Conservation (phyloP, 2,329 filamentous ascomycete species). For the Penicillium sp. region DNA sequence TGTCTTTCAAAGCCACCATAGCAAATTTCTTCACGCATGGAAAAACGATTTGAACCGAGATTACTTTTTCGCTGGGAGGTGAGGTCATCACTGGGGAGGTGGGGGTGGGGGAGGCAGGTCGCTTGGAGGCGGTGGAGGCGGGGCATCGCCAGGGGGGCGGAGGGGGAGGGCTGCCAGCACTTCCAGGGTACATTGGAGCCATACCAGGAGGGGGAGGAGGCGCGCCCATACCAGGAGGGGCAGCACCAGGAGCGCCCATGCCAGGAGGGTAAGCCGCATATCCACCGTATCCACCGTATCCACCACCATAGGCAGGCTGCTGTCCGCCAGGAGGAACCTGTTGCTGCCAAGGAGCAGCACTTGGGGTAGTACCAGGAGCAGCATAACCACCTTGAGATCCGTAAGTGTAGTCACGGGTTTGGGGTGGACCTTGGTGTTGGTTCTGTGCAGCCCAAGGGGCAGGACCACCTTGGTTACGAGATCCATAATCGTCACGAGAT, state of each 20-base stretch:
- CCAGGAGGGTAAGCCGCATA: constrained; percentile 46
- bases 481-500: constrained; percentile 44
- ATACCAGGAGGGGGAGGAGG: constrained; percentile 50
- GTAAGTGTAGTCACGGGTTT: constrained; percentile 47
- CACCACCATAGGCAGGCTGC: constrained; percentile 55
- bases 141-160: constrained; percentile 42
- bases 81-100: constrained; percentile 38
- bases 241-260: constrained; percentile 55
- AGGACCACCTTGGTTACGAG: constrained; percentile 39
- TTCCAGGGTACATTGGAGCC: constrained; percentile 41
- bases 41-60: constrained; percentile 22
- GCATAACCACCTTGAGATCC: constrained; percentile 41
- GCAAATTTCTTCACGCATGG: background rate
- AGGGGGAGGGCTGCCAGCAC: constrained; percentile 40
- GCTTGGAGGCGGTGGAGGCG: constrained; percentile 50
- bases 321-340: constrained; percentile 48
- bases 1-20: background rate
- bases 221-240: constrained; percentile 46
- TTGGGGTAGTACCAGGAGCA: constrained; percentile 47
- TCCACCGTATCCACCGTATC: constrained; percentile 56
- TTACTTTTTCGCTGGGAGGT: background rate
- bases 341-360: constrained; percentile 63
- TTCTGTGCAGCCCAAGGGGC: constrained; percentile 37
- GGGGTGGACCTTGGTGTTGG: constrained; percentile 48
- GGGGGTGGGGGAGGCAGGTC: constrained; percentile 64